A percentile compares a stretch with the other conserved stretches of the same genome.
Conservation (phyloP, 768 basidiomycete genomes). For the Rhodotorula sphaerocarpa region DNA sequence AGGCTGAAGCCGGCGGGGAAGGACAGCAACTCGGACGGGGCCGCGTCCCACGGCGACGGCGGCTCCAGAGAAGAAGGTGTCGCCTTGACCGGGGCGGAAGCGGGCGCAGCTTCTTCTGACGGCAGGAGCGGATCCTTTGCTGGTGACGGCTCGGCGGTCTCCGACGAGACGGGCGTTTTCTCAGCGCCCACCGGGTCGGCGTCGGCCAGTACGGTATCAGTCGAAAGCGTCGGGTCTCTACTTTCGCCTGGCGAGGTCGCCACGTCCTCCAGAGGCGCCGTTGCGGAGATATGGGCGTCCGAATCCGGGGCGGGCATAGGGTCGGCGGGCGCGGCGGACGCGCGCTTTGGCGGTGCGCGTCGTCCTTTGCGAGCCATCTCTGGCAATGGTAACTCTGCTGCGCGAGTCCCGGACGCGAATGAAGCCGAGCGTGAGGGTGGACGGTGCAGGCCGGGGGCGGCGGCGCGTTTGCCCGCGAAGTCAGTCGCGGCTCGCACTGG, state of each 20-base stretch:
- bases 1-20: background rate
- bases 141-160: background rate
- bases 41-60: background rate
- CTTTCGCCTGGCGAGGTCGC: conserved; percentile 10
- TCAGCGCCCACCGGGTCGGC: background rate
- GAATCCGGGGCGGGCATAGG: background rate
- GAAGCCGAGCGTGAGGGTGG: too few species aligned
- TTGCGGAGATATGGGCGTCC: conserved; percentile 1
- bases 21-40: background rate
- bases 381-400: too few species aligned
- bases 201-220: background rate
- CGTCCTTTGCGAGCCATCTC: background rate
- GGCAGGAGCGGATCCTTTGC: too few species aligned
- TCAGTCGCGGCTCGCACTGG: too few species aligned
- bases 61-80: background rate
- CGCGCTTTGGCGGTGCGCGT: too few species aligned
- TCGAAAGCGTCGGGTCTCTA: background rate
- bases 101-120: too few species aligned
- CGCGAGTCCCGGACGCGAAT: too few species aligned
- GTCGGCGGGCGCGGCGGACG: background rate
- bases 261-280: background rate
- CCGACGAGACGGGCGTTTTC: background rate
- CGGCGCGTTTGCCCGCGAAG: too few species aligned
- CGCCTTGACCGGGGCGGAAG: too few species aligned
- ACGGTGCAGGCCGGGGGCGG: too few species aligned